A percentile compares a stretch with the other conserved stretches of the same genome.
Evolutionary conservation across 306 rosid species (phyloP).

Genomic region (Psophocarpus tetragonolobus): DNA sequence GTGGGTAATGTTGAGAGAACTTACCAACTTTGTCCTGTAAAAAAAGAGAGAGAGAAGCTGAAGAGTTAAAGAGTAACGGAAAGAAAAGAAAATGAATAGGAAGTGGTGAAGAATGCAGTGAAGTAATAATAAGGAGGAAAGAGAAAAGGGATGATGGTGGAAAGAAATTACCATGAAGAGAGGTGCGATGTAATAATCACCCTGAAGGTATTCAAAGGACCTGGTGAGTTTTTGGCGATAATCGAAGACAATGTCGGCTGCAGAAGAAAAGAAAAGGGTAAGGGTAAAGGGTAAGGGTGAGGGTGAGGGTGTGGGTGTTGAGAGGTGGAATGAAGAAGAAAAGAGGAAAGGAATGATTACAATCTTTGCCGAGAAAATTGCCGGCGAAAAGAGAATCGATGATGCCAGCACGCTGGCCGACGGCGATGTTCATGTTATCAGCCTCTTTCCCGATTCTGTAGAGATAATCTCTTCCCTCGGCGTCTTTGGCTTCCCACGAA

Average conservation of each 20-base stretch:
- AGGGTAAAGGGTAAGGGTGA: too few species aligned
- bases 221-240: conserved; percentile 91
- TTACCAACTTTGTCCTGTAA: conserved; percentile 98
- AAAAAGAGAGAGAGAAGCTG: conserved; percentile 38
- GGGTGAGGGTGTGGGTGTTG: too few species aligned
- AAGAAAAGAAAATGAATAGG: neutral
- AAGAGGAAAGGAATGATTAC: too few species aligned
- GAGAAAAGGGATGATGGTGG: too few species aligned
- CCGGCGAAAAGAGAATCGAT: conserved; percentile 84
- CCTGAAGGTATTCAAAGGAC: conserved; percentile 81
- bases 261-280: neutral
- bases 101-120: neutral
- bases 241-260: conserved; percentile 95
- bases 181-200: conserved; percentile 95
- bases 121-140: neutral
- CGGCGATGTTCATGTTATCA: conserved; percentile 95
- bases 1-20: conserved; percentile 49
- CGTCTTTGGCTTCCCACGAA: conserved; percentile 84
- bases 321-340: too few species aligned
- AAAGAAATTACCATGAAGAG: conserved; percentile 68
- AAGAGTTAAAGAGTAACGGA: neutral
- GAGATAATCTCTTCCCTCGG: conserved; percentile 79
- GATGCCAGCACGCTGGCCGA: conserved; percentile 87
- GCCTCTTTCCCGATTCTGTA: conserved; percentile 85
- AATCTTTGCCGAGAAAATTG: conserved; percentile 84